Conservation (phyloP, 108 stramenopile species). For the Skeletonema marinoi region DNA sequence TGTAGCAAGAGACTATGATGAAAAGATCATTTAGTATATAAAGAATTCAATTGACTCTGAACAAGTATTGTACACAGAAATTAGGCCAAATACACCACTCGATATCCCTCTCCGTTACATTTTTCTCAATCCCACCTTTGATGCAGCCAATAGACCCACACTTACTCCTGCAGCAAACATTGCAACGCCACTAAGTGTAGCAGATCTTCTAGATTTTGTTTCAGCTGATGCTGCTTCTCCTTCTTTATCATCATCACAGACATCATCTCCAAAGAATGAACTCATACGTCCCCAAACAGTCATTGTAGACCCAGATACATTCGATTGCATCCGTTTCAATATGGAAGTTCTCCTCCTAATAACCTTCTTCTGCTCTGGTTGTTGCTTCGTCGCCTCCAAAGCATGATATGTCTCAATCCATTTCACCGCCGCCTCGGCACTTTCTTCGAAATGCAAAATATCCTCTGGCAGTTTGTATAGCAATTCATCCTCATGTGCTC, state of each 20-base stretch:
- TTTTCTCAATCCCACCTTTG: neutral
- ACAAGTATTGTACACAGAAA: too few relatives aligned
- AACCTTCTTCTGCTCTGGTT: neutral
- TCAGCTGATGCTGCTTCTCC: neutral
- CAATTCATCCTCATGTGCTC: constrained; percentile 72
- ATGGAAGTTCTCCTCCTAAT: constrained; percentile 29
- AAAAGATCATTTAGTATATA: too few relatives aligned
- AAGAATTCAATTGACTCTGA: too few relatives aligned
- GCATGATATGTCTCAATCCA: constrained; percentile 43
- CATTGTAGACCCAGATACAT: constrained; percentile 30
- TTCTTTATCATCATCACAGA: too few relatives aligned
- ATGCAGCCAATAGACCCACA: neutral
- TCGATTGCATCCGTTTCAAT: constrained; percentile 39
- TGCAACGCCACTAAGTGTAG: neutral
- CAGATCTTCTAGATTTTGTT: neutral
- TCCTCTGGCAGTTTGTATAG: constrained; percentile 66
- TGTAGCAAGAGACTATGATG: too few relatives aligned
- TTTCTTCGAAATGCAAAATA: constrained; percentile 78
- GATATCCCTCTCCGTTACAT: neutral
- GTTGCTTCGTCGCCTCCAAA: constrained; percentile 12
- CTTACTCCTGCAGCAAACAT: constrained; percentile 2
- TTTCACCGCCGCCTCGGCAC: constrained; percentile 48
- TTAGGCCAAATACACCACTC: too few relatives aligned
- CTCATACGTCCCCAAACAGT: constrained; percentile 30
- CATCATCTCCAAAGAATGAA: constrained; percentile 40